These are phyloP conservation scores for Piromyces finnis DNA, from an alignment of 192 early-diverging fungal species.

Conservation along the genomic window DNA sequence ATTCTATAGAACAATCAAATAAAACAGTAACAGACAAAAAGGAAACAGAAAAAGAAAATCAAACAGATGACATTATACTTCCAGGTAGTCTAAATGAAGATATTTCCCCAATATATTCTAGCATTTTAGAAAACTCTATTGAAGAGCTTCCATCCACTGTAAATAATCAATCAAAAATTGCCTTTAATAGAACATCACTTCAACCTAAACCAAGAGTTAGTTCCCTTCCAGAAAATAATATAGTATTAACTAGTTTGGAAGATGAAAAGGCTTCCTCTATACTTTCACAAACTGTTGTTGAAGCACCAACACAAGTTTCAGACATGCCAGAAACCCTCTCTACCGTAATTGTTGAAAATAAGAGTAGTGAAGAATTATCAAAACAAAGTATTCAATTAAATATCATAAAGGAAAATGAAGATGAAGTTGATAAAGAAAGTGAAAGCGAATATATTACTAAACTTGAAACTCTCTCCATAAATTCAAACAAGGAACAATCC, in stretches of 20 bases:
- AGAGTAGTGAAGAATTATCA: too few species aligned
- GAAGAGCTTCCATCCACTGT: background rate
- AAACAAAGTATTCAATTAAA: too few species aligned
- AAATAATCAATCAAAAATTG: background rate
- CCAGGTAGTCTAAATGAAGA: background rate
- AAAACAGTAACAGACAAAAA: background rate
- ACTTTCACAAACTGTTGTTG: background rate
- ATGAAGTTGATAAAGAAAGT: background rate
- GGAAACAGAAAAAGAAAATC: background rate
- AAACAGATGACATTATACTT: background rate
- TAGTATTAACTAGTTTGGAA: background rate
- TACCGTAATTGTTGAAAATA: background rate
- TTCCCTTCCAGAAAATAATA: background rate
- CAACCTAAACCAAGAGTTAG: background rate
- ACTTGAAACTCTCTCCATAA: background rate
- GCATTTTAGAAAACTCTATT: background rate
- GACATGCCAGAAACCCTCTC: background rate
- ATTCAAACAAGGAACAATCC: background rate
- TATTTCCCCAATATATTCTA: background rate
- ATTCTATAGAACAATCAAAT: background rate
- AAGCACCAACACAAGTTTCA: background rate
- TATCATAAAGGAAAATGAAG: background rate
- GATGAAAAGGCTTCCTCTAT: background rate
- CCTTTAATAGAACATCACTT: background rate
- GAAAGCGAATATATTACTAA: background rate